Conservation (phyloP, 257 asterid genomes). For the Solanum chiquidenum region DNA sequence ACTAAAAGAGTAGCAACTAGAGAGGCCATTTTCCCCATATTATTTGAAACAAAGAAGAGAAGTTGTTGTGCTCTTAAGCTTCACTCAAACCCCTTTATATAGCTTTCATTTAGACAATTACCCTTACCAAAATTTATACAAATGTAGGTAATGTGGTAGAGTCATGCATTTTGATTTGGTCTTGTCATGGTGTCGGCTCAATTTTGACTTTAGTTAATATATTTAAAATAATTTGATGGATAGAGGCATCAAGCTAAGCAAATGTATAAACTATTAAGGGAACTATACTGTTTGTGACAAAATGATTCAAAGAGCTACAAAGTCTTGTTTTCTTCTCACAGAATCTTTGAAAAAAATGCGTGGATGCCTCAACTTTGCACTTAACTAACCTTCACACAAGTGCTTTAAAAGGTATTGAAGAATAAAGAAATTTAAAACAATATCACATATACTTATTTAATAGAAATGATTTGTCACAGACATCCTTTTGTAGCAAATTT, state of each 20-base stretch:
- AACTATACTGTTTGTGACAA: background rate
- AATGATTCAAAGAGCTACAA: background rate
- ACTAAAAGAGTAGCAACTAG: background rate
- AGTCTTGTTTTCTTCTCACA: background rate
- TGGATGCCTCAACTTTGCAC: background rate
- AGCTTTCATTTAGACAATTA: background rate
- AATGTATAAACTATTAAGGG: background rate
- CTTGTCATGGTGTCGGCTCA: background rate
- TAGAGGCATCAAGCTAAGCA: background rate
- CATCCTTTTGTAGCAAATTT: too few relatives aligned
- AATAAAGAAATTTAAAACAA: too few relatives aligned
- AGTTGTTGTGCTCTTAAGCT: background rate
- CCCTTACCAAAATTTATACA: background rate
- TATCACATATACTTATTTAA: too few relatives aligned
- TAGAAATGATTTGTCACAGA: background rate
- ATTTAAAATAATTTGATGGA: background rate
- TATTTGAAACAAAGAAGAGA: background rate
- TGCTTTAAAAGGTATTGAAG: too few relatives aligned
- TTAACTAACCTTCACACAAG: too few relatives aligned
- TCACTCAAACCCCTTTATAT: background rate
- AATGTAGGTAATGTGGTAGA: background rate
- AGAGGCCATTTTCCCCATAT: constrained; percentile 2
- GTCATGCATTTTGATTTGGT: background rate
- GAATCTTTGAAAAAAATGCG: background rate
- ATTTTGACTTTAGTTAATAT: background rate